These are phyloP conservation scores for Microbotryum saponariae DNA, from an alignment of 1,284 basidiomycete genomes.

Conservation along the genomic window DNA sequence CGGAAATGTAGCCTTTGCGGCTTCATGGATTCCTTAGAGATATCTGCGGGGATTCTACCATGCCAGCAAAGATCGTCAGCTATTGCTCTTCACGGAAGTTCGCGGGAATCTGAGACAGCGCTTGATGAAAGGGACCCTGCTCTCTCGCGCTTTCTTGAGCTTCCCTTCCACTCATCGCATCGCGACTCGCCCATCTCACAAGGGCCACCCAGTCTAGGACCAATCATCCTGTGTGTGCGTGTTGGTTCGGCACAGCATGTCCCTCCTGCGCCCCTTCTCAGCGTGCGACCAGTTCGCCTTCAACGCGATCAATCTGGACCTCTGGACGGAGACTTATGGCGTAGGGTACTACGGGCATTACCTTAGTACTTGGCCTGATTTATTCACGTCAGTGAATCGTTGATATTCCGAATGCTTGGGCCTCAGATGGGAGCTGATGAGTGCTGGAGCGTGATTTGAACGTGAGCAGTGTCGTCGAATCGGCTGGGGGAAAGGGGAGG, in stretches of 20 bases:
- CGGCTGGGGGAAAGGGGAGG: constrained; percentile 11
- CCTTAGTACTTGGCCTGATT: constrained; percentile 79
- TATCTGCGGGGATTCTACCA: too few relatives aligned
- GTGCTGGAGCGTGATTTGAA: neutral
- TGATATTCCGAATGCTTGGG: constrained; percentile 3
- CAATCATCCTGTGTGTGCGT: too few relatives aligned
- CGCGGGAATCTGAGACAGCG: too few relatives aligned
- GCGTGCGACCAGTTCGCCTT: constrained; percentile 83
- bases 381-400: constrained; percentile 51
- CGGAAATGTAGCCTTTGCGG: too few relatives aligned
- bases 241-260: constrained; percentile 49
- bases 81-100: too few relatives aligned
- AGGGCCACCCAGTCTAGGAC: too few relatives aligned
- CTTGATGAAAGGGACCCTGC: too few relatives aligned
- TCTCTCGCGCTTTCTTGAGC: too few relatives aligned
- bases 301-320: constrained; percentile 86
- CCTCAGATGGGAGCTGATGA: neutral
- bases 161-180: too few relatives aligned
- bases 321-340: constrained; percentile 90
- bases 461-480: constrained; percentile 26
- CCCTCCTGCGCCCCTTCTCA: constrained; percentile 68
- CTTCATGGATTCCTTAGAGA: too few relatives aligned
- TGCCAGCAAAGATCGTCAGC: too few relatives aligned
- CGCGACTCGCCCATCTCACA: too few relatives aligned
- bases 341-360: constrained; percentile 80